Evolutionary conservation across 192 early-diverging fungal species (phyloP), one percentile per base, ranked within the genome.

Genomic region (Backusella circina): DNA sequence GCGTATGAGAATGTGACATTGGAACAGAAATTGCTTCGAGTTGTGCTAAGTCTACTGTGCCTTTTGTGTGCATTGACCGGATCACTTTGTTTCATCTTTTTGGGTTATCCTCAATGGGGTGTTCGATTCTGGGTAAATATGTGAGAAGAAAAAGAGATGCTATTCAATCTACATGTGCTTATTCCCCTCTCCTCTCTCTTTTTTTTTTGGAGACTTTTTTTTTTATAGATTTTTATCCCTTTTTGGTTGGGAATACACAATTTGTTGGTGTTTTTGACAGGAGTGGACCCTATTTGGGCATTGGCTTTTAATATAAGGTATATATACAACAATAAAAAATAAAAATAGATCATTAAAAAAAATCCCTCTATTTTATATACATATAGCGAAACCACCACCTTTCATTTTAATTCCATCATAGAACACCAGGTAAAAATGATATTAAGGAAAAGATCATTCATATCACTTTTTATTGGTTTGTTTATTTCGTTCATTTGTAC

Each of bases 1-100:
- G 86, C 83, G 10, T 89, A 82, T 68, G 86, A 87, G 7, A 90
- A 90, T 67, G 85, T 88, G 67, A 84, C 77, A 8, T 64, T 79
- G 13, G 76, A 69, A 30, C 88, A 90, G 21, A 79, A 78, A 31
- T 18, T 87, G 33, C 37, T 81, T 38, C 74, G 89, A 38, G 51
- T 84, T n/a, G 76, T 81, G 1, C 1, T 87, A 12, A 88, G 89
- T 0, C 54, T 89, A 9, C 72, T 84, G 10, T 80, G 77, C 1
- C 68, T 90, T 38, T 81, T 90, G 47, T 30, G 84, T 44, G 89
- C 88, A 16, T 88, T 90, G 61, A 71, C 85, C 1, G 67, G 83
- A 9, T 82, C 73, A 23, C 51, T 90, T 50, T 76, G 80, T 66
- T 73, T 90, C 35, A 88, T 90, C 54, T 86, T 90, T 69, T 75